Evolutionary conservation across 2,329 filamentous ascomycete genomes (phyloP), one percentile per base, ranked within the genome.

Genomic region (Epichloe gansuensis): DNA sequence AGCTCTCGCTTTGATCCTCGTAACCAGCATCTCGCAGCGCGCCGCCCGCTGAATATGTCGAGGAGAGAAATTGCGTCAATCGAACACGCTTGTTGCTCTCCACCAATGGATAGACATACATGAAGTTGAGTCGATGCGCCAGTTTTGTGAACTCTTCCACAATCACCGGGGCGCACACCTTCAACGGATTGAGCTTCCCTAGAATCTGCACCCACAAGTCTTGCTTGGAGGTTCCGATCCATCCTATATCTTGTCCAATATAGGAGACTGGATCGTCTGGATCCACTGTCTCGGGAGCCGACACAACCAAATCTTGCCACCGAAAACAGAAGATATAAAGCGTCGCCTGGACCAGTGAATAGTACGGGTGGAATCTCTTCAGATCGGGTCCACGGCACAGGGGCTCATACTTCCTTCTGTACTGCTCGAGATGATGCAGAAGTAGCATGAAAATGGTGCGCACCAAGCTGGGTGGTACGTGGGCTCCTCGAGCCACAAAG

Each of bases 311-410:
- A 62, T 97, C 91, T 55, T 89, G 85, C 93, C 93, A 98, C 51
- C 93, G 84, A 74, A 98, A 98, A 73, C 93, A 98, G 64, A 95
- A 96, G 54, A 95, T 91, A 71, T 96, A 96, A 25, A 96, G 78
- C 3, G 94, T 74, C 1, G 89, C 89, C 67, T 96, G 90, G n/a
- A 86, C 82, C 47, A 89, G 81, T 17, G 87, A 83, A 66, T 96
- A 96, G 68, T 94, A 95, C 13, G 85, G 81, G 47, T 83, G 81
- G 64, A 91, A 95, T 46, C 85, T 83, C 56, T 84, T 82, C 52
- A 94, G 77, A 65, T 98, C 89, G 0, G 93, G 93, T 3, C 89
- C 89, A 15, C 82, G 82, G 64, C 89, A 95, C 34, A 76, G 73
- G 5, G 77, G 73, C 64, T 95, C 86, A 64, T 89, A 84, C 46